Conservation (phyloP, 2,329 filamentous ascomycete species). For the Magnaporthales sp. region DNA sequence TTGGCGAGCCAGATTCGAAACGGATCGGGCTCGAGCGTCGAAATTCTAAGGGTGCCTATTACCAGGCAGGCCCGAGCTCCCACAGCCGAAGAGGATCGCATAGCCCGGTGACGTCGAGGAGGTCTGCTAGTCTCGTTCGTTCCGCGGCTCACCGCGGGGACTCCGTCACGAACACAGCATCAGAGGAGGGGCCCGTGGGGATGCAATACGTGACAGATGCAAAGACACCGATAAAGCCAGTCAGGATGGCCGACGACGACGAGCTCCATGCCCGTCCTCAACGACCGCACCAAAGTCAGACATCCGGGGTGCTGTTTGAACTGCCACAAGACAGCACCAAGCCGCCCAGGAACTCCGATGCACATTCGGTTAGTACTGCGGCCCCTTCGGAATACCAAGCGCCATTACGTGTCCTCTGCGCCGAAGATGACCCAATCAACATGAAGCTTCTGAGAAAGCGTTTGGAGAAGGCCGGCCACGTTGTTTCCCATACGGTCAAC, state of each 20-base stretch:
- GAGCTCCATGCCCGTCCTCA: slow-evolving; percentile 29
- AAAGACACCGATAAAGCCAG: slow-evolving; percentile 35
- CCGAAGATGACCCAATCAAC: slow-evolving; percentile 84
- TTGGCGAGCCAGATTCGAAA: slow-evolving; percentile 19
- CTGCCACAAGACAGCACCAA: slow-evolving; percentile 13
- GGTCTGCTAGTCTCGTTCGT: neutral
- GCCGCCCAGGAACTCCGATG: neutral
- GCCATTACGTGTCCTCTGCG: slow-evolving; percentile 61
- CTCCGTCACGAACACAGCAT: neutral
- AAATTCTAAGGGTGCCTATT: slow-evolving; percentile 9
- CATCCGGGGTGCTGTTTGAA: slow-evolving; percentile 31
- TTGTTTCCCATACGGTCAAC: slow-evolving; percentile 65
- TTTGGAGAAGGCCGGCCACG: slow-evolving; percentile 66
- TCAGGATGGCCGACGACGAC: slow-evolving; percentile 42
- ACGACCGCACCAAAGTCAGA: slow-evolving; percentile 18
- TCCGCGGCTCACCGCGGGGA: neutral
- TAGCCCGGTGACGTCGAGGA: slow-evolving; percentile 4
- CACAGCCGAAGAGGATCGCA: slow-evolving; percentile 6
- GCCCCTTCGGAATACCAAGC: neutral
- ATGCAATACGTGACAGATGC: slow-evolving; percentile 30
- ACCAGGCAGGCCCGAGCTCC: neutral
- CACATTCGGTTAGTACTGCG: neutral
- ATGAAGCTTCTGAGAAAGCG: slow-evolving; percentile 74
- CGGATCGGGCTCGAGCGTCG: slow-evolving; percentile 7
- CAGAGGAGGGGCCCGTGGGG: slow-evolving; percentile 16